Evolutionary conservation across 805 yeast genomes (phyloP), one percentile per base, ranked within the genome.

Genomic region (Isabelozyma gotoi): DNA sequence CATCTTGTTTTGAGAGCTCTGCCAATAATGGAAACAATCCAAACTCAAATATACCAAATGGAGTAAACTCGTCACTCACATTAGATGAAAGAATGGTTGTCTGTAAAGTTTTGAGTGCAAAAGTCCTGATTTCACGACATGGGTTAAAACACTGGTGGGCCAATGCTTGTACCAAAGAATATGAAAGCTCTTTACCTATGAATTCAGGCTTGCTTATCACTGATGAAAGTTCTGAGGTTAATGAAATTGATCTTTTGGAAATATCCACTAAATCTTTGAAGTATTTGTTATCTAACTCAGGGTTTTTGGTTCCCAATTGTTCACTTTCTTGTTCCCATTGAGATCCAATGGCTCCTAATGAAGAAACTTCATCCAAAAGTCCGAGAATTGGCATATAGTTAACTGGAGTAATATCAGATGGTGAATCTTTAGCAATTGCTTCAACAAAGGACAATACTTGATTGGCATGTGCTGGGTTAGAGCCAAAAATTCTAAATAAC

Each of bases 111-210:
- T 74, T 73, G 34, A 89, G 63, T 0, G 96, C 91, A 60, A 75
- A 79, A 0, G 76, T 63, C 33, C 96, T 71, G 8, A 90, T 69
- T 56, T 87, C 90, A 19, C 88, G 71, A 59, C 96, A 88, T 15
- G 96, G 96, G 55, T 90, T 90, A 59, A 85, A 77, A 59, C 96
- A 87, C 60, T 91, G 97, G 55, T 86, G 92, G 0, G 94, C 89
- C 42, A 90, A 71, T 0, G 95, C 95, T 57, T 88, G 92, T 20
- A 86, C 72, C 47, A 88, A 69, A 1, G 96, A 85, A 50, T 76
- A 77, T 52, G 80, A 69, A 16, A 67, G 42, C 39, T 63, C 67
- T 40, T 63, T 57, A 4, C 61, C 64, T n/a, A 64, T 54, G 46
- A 74, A 72, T 3, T 60, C 58, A 11, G 59, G 52, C 5, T 60